Evolutionary conservation across 129 eudicot genomes (phyloP), one percentile per base, ranked within the genome.

Genomic region (Calendula officinalis): DNA sequence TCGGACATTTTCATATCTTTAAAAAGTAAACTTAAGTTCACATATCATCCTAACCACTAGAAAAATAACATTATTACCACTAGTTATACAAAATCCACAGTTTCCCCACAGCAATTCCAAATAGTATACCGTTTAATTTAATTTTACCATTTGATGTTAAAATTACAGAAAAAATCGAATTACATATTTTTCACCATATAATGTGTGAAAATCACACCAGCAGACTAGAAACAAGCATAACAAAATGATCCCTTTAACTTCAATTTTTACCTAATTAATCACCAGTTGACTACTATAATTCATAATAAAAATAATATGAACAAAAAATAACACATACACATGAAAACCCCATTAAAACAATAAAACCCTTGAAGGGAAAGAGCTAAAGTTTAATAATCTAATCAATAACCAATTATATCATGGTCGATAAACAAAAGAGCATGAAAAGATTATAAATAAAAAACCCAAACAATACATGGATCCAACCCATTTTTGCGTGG

Each of bases 341-440:
- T 45, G 58, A 56, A 27, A 64, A 56, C 45, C 13, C 6, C 6
- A n/a, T 56, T 7, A 73, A 38, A 37, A 46, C 22, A 65, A n/a
- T 9, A 64, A 13, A 73, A 46, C 67, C 60, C 44, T 57, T 47
- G 60, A 56, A 72, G 33, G 30, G 30, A 64, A 38, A 64, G 35
- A 64, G 44, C 34, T 36, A 56, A 46, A 8, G n/a, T 46, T 73
- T 13, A 37, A 45, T 44, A 49, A n/a, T 51, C 47, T 46, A 8
- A 63, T 45, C 37, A 34, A 61, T 6, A 61, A 58, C 30, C 17
- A 41, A 35, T 34, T 36, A 33, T 32, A 5, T 3, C 15, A 62
- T 44, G 32, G 15, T 37, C 46, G 36, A 53, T 34, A 62, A 27
- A 54, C 2, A 46, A 45, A 12, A 46, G 6, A 42, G 51, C 34